These are phyloP conservation scores for Jamesozyma piceae DNA, from an alignment of 805 yeast species.

Conservation along the genomic window DNA sequence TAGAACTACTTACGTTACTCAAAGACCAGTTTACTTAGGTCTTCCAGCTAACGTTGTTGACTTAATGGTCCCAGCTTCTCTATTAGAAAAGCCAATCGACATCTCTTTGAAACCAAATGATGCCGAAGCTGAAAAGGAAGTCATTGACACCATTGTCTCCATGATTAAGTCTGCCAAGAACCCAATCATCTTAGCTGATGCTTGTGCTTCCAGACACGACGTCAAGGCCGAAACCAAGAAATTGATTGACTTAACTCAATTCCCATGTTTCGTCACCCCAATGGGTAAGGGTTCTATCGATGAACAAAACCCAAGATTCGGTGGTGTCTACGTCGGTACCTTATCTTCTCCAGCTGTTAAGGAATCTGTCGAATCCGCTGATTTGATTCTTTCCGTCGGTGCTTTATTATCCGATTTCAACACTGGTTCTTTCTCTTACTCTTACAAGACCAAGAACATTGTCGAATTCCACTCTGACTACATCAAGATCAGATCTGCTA, in stretches of 20 bases:
- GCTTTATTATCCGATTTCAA: slow-evolving; percentile 80
- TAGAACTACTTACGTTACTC: slow-evolving; percentile 57
- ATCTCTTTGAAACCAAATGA: slow-evolving; percentile 50
- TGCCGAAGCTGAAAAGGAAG: slow-evolving; percentile 53
- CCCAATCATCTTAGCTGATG: slow-evolving; percentile 76
- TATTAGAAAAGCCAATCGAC: slow-evolving; percentile 58
- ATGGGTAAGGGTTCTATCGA: slow-evolving; percentile 80
- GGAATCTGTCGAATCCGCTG: slow-evolving; percentile 63
- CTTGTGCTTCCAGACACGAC: slow-evolving; percentile 75
- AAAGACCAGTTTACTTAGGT: slow-evolving; percentile 77
- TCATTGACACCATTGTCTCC: slow-evolving; percentile 41
- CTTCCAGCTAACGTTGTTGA: slow-evolving; percentile 77
- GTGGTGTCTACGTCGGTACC: slow-evolving; percentile 83
- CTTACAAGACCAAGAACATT: slow-evolving; percentile 63
- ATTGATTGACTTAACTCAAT: slow-evolving; percentile 58
- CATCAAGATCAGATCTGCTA: slow-evolving; percentile 60
- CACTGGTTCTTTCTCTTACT: slow-evolving; percentile 78
- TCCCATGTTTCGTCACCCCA: slow-evolving; percentile 79
- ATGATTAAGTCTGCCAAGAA: slow-evolving; percentile 50
- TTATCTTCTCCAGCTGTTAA: slow-evolving; percentile 64
- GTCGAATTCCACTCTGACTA: slow-evolving; percentile 73
- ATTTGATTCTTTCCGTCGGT: slow-evolving; percentile 70
- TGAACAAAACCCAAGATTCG: slow-evolving; percentile 64
- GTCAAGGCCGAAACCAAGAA: slow-evolving; percentile 53
- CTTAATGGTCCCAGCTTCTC: slow-evolving; percentile 44